Conservation (phyloP, 2,329 filamentous ascomycete species). For the Colletotrichum sp. region DNA sequence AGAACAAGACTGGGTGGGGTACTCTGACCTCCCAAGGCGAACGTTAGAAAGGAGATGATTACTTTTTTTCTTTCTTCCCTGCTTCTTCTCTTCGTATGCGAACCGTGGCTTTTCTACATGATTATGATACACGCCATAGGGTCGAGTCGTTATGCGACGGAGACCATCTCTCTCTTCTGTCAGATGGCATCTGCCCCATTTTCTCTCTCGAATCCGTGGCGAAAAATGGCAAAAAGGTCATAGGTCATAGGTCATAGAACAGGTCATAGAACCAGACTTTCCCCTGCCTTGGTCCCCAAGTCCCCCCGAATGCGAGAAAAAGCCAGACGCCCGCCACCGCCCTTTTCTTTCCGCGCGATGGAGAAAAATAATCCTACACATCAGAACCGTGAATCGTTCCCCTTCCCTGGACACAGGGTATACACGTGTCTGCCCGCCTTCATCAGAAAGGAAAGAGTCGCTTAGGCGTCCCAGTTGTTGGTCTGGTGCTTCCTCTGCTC, state of each 20-base stretch:
- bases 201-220: neutral
- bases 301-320: neutral
- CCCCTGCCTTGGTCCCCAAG: neutral
- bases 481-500: slow-evolving; percentile 14
- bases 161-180: neutral
- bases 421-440: neutral
- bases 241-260: neutral
- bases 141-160: neutral
- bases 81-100: neutral
- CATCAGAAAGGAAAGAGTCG: neutral
- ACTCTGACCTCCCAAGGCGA: neutral
- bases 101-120: neutral
- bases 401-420: neutral
- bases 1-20: neutral
- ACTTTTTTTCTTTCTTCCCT: neutral
- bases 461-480: slow-evolving; percentile 14
- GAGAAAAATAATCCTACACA: neutral
- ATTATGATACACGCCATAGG: neutral
- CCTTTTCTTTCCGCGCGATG: neutral
- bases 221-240: neutral
- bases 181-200: neutral
- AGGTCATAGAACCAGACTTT: neutral
- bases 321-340: neutral
- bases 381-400: neutral
- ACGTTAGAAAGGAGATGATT: neutral